Base-by-base conservation (phyloP, 2,329 filamentous ascomycete genomes). In the Davidsoniella virescens region DNA sequence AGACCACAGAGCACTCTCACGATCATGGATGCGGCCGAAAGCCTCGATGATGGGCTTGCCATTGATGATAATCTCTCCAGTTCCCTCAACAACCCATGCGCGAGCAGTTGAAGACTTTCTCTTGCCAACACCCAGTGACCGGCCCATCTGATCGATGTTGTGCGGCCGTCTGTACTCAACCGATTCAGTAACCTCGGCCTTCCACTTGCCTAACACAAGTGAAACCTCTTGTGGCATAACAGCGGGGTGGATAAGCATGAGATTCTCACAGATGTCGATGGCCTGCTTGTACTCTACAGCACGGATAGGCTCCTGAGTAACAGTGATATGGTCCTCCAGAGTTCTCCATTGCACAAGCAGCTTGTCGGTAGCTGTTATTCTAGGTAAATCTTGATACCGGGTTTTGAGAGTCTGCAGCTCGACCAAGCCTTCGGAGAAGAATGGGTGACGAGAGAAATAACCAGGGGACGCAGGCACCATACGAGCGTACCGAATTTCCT, bases 1-100 rank as follows among this genome's bases (percentile, higher is more conserved):
- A 6, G 90, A 80, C 90, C 90, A 98, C 3, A 94, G 70, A 2
- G 86, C 90, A 61, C 87, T 95, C 70, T 96, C 92, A 41, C 92
- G 80, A 65, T 98, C 90, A 63, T 98, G 90, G 47, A 95, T 67
- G 36, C 92, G 80, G 33, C 81, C 84, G 64, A 98, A 98, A 18
- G 78, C 80, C 47, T 92, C 76, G 47, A 75, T 76, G 51, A 98
- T 69, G n/a, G 76, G 78, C 68, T 87, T 90, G 55, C 88, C 88
- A 63, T 98, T 98, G 64, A 98, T 72, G 57, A 93, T 64, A 12
- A 93, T 78, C 66, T 96, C 84, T 12, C 92, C 93, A 9, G 84
- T 87, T 5, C 92, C 92, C 67, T 96, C 90, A 4, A 98, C 87
- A 18, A 98, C 69, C 69, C 80, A 93, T 8, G 86, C 92, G 51